phyloP scores from a whole-genome alignment of 495 filamentous ascomycete species.

The Hypoxylon lenormandii region DNA sequence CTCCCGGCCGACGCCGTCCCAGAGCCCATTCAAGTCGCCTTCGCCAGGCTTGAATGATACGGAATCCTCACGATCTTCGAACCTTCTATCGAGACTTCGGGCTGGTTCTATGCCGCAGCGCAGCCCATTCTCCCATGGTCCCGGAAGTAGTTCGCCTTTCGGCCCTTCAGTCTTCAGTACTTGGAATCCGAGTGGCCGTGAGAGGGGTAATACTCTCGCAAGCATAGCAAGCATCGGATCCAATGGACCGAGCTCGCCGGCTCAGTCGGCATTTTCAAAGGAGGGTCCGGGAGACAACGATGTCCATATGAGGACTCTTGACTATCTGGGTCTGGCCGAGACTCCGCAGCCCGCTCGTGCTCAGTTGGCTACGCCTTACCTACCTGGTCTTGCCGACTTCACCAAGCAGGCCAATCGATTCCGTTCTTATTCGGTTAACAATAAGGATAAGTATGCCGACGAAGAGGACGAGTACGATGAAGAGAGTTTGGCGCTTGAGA shows the following conservation, averaged over 20 bases:
- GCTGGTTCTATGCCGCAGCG: constrained; percentile 96
- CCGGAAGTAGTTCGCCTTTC: constrained; percentile 73
- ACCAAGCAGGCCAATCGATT: constrained; percentile 86
- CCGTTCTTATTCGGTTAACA: constrained; percentile 97
- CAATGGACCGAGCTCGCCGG: constrained; percentile 88
- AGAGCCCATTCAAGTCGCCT: constrained; percentile 86
- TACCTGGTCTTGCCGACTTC: constrained; percentile 80
- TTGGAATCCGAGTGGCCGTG: constrained; percentile 77
- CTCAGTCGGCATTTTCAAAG: constrained; percentile 87
- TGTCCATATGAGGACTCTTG: constrained; percentile 86
- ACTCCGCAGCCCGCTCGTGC: constrained; percentile 85
- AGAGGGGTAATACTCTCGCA: constrained; percentile 83
- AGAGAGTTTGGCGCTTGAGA: constrained; percentile 77
- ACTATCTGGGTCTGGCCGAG: constrained; percentile 94
- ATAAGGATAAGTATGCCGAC: constrained; percentile 96
- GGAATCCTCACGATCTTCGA: constrained; percentile 69
- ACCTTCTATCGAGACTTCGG: constrained; percentile 84
- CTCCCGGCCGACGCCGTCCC: constrained; percentile 87
- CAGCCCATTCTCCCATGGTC: constrained; percentile 71
- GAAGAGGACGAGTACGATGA: constrained; percentile 88
- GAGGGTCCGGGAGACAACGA: constrained; percentile 89
- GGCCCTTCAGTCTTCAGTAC: constrained; percentile 89
- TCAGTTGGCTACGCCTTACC: constrained; percentile 76
- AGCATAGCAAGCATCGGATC: constrained; percentile 79
- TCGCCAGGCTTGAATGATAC: constrained; percentile 78